Evolutionary conservation across 306 rosid genomes (phyloP).

Genomic region (Inga leiocalycina): DNA sequence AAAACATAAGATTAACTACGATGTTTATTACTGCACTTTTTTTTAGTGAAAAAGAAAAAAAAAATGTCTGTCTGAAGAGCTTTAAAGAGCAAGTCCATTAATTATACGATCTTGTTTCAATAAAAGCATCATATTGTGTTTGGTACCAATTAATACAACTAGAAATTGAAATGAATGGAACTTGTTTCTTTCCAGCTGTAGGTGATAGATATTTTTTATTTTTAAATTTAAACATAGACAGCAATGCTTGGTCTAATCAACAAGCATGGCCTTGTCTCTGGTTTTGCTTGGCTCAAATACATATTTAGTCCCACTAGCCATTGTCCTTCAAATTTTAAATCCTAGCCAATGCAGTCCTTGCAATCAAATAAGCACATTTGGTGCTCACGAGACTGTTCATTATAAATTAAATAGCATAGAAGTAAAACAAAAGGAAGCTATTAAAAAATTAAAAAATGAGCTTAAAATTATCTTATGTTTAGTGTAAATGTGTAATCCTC

Average conservation of each 20-base stretch:
- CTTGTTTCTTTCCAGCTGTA: conserved; percentile 1
- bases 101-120: conserved; percentile 22
- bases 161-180: background rate
- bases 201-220: background rate
- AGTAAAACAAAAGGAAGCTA: background rate
- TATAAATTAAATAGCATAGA: background rate
- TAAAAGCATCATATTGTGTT: conserved; percentile 24
- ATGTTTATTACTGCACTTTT: background rate
- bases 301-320: conserved; percentile 13
- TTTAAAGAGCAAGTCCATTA: conserved; percentile 23
- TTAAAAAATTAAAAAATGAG: background rate
- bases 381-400: conserved; percentile 14
- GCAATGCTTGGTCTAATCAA: conserved; percentile 8
- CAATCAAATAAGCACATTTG: conserved; percentile 23
- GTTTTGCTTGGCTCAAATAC: conserved; percentile 3
- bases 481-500: background rate
- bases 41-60: no score
- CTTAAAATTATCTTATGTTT: background rate
- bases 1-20: conserved; percentile 23
- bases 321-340: conserved; percentile 16
- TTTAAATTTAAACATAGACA: background rate
- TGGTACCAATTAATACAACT: conserved; percentile 8
- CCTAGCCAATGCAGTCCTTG: conserved; percentile 19
- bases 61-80: background rate
- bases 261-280: conserved; percentile 14